Percentiles rank a stretch among this genome's conserved stretches.
phyloP scores from a whole-genome alignment of 2,329 filamentous ascomycete species.

The Fusarium cicatricum region DNA sequence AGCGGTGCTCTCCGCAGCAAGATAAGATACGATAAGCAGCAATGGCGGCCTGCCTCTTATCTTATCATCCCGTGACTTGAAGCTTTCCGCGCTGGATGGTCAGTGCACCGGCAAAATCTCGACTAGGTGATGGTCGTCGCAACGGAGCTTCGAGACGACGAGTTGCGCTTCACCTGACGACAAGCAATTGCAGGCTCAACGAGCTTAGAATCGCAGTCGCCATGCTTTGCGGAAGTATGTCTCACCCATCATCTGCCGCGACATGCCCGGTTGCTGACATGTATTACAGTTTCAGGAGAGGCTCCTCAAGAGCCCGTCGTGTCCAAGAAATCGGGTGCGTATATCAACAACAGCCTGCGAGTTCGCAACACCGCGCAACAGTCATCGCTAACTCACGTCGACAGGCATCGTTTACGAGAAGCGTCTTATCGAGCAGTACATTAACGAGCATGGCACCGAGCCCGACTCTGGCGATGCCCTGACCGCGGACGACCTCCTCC shows the following conservation, averaged over 20 bases:
- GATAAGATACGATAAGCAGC: conserved; percentile 24
- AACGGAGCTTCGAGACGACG: conserved; percentile 35
- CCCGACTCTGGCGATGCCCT: conserved; percentile 89
- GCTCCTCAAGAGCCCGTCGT: conserved; percentile 93
- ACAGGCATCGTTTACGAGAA: conserved; percentile 91
- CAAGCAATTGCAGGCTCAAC: conserved; percentile 43
- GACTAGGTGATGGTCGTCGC: conserved; percentile 39
- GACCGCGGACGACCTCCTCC: conserved; percentile 82
- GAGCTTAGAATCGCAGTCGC: conserved; percentile 43
- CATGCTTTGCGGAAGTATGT: conserved; percentile 61
- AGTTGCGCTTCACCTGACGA: conserved; percentile 37
- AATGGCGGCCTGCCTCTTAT: conserved; percentile 18
- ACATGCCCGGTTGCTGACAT: conserved; percentile 21
- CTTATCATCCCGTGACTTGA: conserved; percentile 44
- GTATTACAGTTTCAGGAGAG: conserved; percentile 85
- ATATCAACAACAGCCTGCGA: conserved; percentile 18
- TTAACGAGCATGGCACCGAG: conserved; percentile 91
- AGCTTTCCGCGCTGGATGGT: conserved; percentile 34
- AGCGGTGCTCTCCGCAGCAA: conserved; percentile 37
- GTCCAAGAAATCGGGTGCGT: conserved; percentile 90
- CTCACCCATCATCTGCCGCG: not conserved
- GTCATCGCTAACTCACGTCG: conserved; percentile 28
- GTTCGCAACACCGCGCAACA: conserved; percentile 1
- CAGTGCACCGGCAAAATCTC: conserved; percentile 46
- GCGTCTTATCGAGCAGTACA: conserved; percentile 93